These are phyloP conservation scores for Bombardia bombarda DNA, from an alignment of 495 filamentous ascomycete species.

Conservation along the genomic window DNA sequence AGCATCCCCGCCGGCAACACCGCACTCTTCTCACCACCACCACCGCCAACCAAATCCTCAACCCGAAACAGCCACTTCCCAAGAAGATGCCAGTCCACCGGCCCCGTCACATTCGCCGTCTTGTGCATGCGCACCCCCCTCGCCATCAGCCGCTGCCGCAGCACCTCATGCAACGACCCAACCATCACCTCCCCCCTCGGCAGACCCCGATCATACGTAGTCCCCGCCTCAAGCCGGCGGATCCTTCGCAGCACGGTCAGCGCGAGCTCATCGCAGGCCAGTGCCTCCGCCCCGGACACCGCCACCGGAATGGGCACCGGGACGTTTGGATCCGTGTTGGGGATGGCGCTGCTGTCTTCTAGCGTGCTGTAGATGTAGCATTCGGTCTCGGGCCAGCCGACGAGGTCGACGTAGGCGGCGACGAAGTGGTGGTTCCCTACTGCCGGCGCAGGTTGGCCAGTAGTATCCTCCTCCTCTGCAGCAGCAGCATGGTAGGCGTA, in stretches of 20 bases:
- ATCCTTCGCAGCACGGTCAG: background rate
- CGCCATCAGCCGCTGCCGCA: constrained; percentile 16
- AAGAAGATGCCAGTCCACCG: constrained; percentile 21
- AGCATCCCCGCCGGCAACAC: constrained; percentile 13
- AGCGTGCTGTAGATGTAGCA: constrained; percentile 51
- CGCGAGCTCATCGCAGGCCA: background rate
- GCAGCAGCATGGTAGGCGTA: constrained; percentile 22
- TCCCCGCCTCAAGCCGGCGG: background rate
- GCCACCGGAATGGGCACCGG: background rate
- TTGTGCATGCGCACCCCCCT: constrained; percentile 16
- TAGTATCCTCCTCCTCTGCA: constrained; percentile 3
- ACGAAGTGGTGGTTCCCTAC: constrained; percentile 26
- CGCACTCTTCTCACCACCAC: background rate
- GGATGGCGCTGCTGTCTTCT: constrained; percentile 23
- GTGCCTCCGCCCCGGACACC: background rate
- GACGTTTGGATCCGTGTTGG: too few species aligned
- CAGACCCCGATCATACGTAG: background rate
- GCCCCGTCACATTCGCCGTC: constrained; percentile 1
- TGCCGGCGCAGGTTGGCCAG: too few species aligned
- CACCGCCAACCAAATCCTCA: constrained; percentile 17
- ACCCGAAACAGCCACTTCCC: constrained; percentile 37
- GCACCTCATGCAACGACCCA: constrained; percentile 25
- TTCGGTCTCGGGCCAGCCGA: constrained; percentile 50
- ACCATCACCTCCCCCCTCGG: constrained; percentile 13
- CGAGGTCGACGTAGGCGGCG: constrained; percentile 51